phyloP scores from a whole-genome alignment of 192 early-diverging fungal species.

The Dissophora globulifera region DNA sequence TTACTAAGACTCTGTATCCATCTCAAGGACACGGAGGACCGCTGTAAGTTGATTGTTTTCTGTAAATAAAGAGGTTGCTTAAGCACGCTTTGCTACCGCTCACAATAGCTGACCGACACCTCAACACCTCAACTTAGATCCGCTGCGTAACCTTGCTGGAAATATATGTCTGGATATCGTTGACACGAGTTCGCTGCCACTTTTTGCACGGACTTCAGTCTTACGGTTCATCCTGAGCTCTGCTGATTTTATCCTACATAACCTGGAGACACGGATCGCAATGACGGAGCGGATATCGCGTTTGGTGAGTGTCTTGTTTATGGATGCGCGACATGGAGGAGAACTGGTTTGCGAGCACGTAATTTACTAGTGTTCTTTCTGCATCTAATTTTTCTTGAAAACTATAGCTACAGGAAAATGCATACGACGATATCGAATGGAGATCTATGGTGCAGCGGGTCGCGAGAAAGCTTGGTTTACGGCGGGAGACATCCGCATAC shows the following conservation, averaged over 20 bases:
- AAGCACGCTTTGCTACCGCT: too few relatives aligned
- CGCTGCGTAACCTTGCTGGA: constrained; percentile 12
- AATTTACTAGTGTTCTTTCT: too few relatives aligned
- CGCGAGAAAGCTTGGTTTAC: constrained; percentile 13
- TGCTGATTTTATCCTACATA: constrained; percentile 36
- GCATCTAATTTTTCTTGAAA: neutral
- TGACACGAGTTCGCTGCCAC: constrained; percentile 1
- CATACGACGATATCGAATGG: constrained; percentile 38
- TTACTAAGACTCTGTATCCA: constrained; percentile 26
- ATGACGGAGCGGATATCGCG: constrained; percentile 5
- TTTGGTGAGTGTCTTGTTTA: constrained; percentile 21
- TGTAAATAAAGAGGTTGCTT: too few relatives aligned
- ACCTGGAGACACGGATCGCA: constrained; percentile 16
- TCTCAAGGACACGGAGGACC: constrained; percentile 12
- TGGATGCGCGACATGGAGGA: too few relatives aligned
- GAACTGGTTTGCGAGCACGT: too few relatives aligned
- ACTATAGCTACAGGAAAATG: constrained; percentile 12
- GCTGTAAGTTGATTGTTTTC: constrained; percentile 18
- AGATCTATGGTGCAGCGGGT: constrained; percentile 9
- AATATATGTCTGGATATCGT: constrained; percentile 17
- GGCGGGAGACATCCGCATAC: neutral
- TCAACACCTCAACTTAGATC: constrained; percentile 28
- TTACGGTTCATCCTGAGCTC: constrained; percentile 26
- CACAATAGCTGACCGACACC: too few relatives aligned
- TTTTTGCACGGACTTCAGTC: constrained; percentile 17